Conservation (phyloP, 2,329 filamentous ascomycete species). For the Geosmithia flava region DNA sequence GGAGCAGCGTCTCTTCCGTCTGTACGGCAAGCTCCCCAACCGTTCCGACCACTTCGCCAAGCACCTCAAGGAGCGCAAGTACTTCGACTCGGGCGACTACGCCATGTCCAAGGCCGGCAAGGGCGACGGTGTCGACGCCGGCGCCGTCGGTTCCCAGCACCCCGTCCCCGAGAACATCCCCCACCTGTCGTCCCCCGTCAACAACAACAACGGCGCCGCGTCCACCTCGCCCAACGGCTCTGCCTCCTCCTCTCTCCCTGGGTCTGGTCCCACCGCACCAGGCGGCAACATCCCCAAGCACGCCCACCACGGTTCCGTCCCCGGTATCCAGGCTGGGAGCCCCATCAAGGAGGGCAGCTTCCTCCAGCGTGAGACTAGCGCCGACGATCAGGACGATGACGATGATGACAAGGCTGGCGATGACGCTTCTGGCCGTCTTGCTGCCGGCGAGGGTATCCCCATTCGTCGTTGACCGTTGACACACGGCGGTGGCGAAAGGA, state of each 20-base stretch:
- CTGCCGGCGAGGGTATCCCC: constrained; percentile 36
- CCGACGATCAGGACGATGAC: constrained; percentile 31
- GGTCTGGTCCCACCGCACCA: constrained; percentile 15
- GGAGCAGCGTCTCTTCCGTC: constrained; percentile 90
- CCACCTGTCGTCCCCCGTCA: constrained; percentile 61
- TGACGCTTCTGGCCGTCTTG: constrained; percentile 18
- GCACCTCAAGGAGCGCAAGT: constrained; percentile 98
- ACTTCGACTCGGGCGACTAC: constrained; percentile 95
- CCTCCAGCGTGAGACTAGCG: constrained; percentile 70
- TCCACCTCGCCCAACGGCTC: constrained; percentile 12
- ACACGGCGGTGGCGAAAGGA: background rate
- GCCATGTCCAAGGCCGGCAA: constrained; percentile 96
- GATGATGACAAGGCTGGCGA: constrained; percentile 26
- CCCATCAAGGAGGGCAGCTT: constrained; percentile 87
- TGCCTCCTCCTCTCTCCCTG: constrained; percentile 15
- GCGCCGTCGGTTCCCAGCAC: constrained; percentile 87
- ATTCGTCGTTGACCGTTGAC: constrained; percentile 41
- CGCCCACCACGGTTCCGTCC: constrained; percentile 26
- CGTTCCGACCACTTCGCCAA: constrained; percentile 96
- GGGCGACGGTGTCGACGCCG: constrained; percentile 85
- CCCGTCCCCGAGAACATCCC: constrained; percentile 92
- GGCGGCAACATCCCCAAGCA: constrained; percentile 21
- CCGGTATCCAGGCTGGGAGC: constrained; percentile 52
- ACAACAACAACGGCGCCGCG: constrained; percentile 12
- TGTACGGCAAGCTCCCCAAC: constrained; percentile 95